A percentile compares a stretch with the other conserved stretches of the same genome.
These are phyloP conservation scores for Theileria orientalis DNA, from an alignment of 169 alveolate species.

Conservation along the genomic window DNA sequence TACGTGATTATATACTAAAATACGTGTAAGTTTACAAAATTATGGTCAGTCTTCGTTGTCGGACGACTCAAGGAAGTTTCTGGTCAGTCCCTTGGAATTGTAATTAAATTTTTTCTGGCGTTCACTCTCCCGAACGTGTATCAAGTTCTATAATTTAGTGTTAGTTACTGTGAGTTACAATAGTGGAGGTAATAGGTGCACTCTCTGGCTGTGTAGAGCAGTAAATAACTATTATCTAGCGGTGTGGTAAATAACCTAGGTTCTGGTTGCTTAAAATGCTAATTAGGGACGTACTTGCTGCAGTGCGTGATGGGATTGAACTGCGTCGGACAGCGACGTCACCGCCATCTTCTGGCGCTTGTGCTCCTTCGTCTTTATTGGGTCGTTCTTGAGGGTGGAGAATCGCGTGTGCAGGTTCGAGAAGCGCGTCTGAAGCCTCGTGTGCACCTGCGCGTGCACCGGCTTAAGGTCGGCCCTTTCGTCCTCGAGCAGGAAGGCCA, in stretches of 20 bases:
- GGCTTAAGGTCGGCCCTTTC: constrained; percentile 58
- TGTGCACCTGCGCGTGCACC: constrained; percentile 57
- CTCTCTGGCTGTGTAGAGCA: background rate
- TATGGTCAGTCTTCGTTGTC: background rate
- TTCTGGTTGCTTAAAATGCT: too few relatives aligned
- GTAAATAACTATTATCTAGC: background rate
- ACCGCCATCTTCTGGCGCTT: constrained; percentile 62
- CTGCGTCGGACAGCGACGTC: constrained; percentile 61
- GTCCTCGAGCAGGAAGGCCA: constrained; percentile 58
- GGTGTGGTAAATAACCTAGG: too few relatives aligned
- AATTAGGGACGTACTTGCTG: constrained; percentile 28
- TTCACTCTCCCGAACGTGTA: constrained; percentile 37
- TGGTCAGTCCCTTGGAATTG: constrained; percentile 38
- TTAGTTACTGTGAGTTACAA: too few relatives aligned
- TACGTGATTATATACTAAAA: background rate
- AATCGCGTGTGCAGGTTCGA: too few relatives aligned
- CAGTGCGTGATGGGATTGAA: constrained; percentile 35
- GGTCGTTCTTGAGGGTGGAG: constrained; percentile 52
- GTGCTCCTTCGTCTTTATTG: constrained; percentile 26
- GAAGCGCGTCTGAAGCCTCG: constrained; percentile 49
- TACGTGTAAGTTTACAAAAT: background rate
- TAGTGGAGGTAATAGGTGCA: background rate
- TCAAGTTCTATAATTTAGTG: constrained; percentile 13
- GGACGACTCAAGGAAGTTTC: constrained; percentile 47
- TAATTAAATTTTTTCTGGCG: constrained; percentile 45